Evolutionary conservation across 2,329 filamentous ascomycete genomes (phyloP).

Genomic region (Colletotrichum sp.): DNA sequence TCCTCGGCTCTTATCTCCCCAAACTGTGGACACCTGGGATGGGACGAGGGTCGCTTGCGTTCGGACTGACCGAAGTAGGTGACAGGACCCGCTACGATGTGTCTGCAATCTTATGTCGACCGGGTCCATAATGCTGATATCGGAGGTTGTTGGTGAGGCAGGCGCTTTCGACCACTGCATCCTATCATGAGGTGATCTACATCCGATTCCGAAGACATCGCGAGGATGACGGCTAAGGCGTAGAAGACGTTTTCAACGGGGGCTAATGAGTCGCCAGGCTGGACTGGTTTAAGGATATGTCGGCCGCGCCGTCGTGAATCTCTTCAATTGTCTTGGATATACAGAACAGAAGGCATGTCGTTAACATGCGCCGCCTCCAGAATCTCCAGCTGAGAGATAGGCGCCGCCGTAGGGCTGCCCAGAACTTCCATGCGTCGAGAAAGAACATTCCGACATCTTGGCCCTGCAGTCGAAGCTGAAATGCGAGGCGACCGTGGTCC

Average conservation of each 20-base stretch:
- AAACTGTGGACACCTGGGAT: not conserved
- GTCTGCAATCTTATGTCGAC: constrained; percentile 1
- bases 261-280: not conserved
- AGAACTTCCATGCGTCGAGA: not conserved
- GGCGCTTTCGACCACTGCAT: not conserved
- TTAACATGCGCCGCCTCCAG: not conserved
- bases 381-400: not conserved
- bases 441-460: not conserved
- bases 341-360: not conserved
- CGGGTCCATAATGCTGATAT: not conserved
- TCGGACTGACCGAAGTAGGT: constrained; percentile 14
- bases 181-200: constrained; percentile 7
- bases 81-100: not conserved
- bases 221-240: not conserved
- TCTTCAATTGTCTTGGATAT: not conserved
- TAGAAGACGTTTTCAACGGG: not conserved
- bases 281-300: not conserved
- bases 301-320: not conserved
- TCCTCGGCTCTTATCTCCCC: constrained; percentile 20
- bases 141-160: not conserved
- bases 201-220: not conserved
- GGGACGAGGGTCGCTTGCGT: not conserved
- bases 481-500: constrained; percentile 8
- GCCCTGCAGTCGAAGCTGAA: not conserved
- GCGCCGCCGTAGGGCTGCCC: not conserved